Evolutionary conservation across 2,329 filamentous ascomycete genomes (phyloP).

Genomic region (Leptographium radiaticola): DNA sequence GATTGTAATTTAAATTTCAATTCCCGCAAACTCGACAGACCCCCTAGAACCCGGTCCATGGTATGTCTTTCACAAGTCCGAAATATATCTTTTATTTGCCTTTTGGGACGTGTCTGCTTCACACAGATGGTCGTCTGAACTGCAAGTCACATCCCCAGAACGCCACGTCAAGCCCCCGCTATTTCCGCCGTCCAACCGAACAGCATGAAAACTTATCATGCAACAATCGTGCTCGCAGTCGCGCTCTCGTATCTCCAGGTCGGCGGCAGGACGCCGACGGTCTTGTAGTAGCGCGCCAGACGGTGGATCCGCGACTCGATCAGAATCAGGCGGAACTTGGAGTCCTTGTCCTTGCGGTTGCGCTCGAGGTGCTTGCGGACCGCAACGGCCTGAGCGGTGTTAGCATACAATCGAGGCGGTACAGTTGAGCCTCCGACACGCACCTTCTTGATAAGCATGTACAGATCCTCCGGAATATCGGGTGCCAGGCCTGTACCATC

Average conservation of each 20-base stretch:
- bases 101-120: background rate
- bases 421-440: constrained; percentile 2
- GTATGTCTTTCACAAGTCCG: too few species aligned
- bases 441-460: constrained; percentile 99
- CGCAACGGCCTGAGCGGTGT: constrained; percentile 61
- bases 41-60: too few species aligned
- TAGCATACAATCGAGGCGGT: background rate
- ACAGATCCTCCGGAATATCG: constrained; percentile 97
- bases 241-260: constrained; percentile 99
- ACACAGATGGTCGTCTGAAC: background rate
- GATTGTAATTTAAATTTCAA: too few species aligned
- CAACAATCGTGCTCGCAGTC: constrained; percentile 86
- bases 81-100: background rate
- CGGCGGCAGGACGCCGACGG: constrained; percentile 68
- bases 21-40: too few species aligned
- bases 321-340: constrained; percentile 99
- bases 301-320: constrained; percentile 99
- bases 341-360: constrained; percentile 99
- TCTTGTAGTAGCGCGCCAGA: constrained; percentile 94
- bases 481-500: constrained; percentile 93
- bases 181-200: background rate
- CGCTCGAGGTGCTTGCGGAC: constrained; percentile 99
- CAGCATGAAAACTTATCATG: constrained; percentile 43
- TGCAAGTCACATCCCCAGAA: background rate
- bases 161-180: background rate